A percentile compares a stretch with the other conserved stretches of the same genome.
phyloP scores from a whole-genome alignment of 1,284 basidiomycete genomes.

The Inonotus obliquus region DNA sequence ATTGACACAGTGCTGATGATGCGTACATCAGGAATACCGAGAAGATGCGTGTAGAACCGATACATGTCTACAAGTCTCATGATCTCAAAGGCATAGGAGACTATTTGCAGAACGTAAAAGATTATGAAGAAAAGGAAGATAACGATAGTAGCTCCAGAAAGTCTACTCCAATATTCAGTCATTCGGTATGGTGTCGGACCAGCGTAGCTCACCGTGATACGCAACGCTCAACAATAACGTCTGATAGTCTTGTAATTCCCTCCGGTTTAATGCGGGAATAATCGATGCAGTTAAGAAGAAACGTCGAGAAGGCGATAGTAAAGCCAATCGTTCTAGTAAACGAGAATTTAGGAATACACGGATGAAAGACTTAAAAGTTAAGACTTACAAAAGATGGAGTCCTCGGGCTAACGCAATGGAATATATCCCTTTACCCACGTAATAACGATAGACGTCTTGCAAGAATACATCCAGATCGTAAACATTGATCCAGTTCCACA shows the following conservation, averaged over 20 bases:
- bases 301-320: constrained; percentile 95
- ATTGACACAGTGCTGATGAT: constrained; percentile 29
- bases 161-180: constrained; percentile 39
- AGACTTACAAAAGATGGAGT: constrained; percentile 85
- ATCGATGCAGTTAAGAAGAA: constrained; percentile 92
- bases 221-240: constrained; percentile 79
- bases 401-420: constrained; percentile 87
- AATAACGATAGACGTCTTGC: constrained; percentile 94
- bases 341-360: constrained; percentile 25
- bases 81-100: constrained; percentile 60
- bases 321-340: constrained; percentile 86
- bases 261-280: constrained; percentile 73
- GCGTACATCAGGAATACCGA: constrained; percentile 78
- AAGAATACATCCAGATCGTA: constrained; percentile 94
- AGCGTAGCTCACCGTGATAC: constrained; percentile 61
- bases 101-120: constrained; percentile 77
- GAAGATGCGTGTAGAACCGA: constrained; percentile 79
- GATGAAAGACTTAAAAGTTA: neutral
- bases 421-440: constrained; percentile 93
- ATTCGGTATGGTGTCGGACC: constrained; percentile 7
- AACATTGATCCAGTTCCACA: constrained; percentile 99
- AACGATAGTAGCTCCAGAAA: constrained; percentile 78
- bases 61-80: constrained; percentile 87
- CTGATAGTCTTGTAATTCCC: constrained; percentile 60
- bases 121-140: constrained; percentile 78